A percentile compares a stretch with the other conserved stretches of the same genome.
Conservation (phyloP, 23 red algal species). For the Chondrus crispus region DNA sequence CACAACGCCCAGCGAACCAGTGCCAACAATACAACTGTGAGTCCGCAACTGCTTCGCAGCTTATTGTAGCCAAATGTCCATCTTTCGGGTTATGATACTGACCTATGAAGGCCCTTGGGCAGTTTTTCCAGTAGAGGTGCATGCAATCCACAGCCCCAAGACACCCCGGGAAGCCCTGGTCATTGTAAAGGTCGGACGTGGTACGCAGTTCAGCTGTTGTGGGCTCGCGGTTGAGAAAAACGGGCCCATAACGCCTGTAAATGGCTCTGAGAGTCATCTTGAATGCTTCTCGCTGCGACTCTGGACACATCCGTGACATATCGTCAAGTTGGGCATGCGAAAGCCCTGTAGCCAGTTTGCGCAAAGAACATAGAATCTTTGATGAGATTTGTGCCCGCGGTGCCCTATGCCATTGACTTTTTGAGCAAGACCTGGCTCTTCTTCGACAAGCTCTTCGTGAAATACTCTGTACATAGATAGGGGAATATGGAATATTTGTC, state of each 20-base stretch:
- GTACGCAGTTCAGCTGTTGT: background rate
- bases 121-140: background rate
- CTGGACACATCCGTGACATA: background rate
- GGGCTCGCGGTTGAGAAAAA: background rate
- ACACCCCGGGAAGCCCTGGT: background rate
- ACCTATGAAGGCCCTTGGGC: background rate
- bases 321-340: background rate
- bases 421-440: too few relatives aligned
- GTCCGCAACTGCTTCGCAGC: background rate
- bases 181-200: background rate
- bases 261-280: background rate
- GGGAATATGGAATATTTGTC: background rate
- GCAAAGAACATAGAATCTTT: background rate
- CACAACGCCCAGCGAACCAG: constrained; percentile 9
- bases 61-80: background rate
- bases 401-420: too few relatives aligned
- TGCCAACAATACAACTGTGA: background rate
- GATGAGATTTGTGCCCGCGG: too few relatives aligned
- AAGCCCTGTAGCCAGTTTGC: background rate
- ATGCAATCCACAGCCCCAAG: background rate
- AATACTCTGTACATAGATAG: too few relatives aligned
- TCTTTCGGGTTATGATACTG: constrained; percentile 43
- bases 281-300: background rate
- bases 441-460: too few relatives aligned
- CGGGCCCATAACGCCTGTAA: background rate